Percentiles rank a stretch among this genome's conserved stretches.
Conservation (phyloP, 2,329 filamentous ascomycete genomes). For the Clarireedia hainanense region DNA sequence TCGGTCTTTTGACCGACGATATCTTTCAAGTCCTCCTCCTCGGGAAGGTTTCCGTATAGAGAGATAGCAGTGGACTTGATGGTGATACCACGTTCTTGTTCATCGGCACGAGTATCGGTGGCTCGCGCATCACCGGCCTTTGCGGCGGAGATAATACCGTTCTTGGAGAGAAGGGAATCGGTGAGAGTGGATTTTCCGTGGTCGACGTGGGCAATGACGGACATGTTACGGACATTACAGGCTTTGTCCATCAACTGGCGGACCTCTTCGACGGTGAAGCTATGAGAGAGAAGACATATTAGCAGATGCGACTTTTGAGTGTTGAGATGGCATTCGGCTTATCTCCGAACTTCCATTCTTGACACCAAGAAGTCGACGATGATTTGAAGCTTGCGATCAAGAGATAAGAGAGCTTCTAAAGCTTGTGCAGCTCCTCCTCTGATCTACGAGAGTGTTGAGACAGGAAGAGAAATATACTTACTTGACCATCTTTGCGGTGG, state of each 20-base stretch:
- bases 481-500: conserved; percentile 99
- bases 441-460: neutral
- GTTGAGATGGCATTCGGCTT: neutral
- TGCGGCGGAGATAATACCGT: conserved; percentile 97
- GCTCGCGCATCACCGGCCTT: conserved; percentile 95
- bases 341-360: conserved; percentile 5
- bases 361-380: neutral
- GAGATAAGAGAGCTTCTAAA: neutral
- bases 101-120: conserved; percentile 93
- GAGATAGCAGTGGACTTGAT: conserved; percentile 99
- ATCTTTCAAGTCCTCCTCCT: conserved; percentile 87
- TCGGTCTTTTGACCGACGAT: conserved; percentile 80
- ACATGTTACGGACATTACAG: conserved; percentile 85
- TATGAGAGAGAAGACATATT: conserved; percentile 43
- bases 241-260: conserved; percentile 73
- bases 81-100: conserved; percentile 99
- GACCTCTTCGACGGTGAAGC: conserved; percentile 98
- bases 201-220: conserved; percentile 99
- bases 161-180: conserved; percentile 98
- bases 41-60: conserved; percentile 77
- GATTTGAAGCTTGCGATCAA: neutral
- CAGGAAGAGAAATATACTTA: conserved; percentile 50
- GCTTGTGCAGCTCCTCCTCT: neutral
- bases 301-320: conserved; percentile 31
- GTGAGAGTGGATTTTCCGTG: conserved; percentile 99